phyloP scores from a whole-genome alignment of 2,329 filamentous ascomycete genomes.

The Fusarium verticillioides region DNA sequence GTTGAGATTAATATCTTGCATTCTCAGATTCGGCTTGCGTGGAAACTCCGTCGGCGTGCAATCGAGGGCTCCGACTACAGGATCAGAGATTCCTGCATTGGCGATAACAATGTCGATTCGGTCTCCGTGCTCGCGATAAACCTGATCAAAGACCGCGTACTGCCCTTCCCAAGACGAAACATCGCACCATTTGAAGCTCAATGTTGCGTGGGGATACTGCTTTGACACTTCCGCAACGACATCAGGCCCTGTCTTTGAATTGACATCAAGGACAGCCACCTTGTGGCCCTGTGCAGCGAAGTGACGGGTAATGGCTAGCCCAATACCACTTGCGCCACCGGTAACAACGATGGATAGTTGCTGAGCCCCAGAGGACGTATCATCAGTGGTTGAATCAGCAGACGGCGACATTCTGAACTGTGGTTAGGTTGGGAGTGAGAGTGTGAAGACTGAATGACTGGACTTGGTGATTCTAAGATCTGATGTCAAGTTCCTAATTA shows the following conservation, averaged over 20 bases:
- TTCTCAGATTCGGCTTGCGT: not conserved
- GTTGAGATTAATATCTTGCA: not conserved
- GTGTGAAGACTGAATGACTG: not conserved
- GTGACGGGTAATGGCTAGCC: not conserved
- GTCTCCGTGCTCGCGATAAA: not conserved
- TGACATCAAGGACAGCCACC: not conserved
- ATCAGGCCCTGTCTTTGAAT: not conserved
- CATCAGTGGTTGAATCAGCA: too few relatives aligned
- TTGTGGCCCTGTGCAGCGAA: not conserved
- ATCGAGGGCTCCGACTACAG: not conserved
- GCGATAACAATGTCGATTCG: not conserved
- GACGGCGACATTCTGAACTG: not conserved
- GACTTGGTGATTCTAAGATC: not conserved
- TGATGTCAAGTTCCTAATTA: too few relatives aligned
- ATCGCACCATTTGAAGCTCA: constrained; percentile 2
- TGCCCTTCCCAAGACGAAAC: constrained; percentile 1
- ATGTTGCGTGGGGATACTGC: fast-evolving
- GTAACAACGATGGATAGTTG: not conserved
- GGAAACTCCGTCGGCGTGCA: not conserved
- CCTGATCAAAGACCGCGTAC: not conserved
- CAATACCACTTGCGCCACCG: not conserved
- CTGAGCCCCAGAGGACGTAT: fast-evolving
- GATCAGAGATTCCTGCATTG: not conserved
- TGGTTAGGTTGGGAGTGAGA: fast-evolving
- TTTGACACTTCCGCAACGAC: not conserved